Evolutionary conservation across 176 grass and related monocot genomes (phyloP).

Genomic region (Saccharum officinarum): DNA sequence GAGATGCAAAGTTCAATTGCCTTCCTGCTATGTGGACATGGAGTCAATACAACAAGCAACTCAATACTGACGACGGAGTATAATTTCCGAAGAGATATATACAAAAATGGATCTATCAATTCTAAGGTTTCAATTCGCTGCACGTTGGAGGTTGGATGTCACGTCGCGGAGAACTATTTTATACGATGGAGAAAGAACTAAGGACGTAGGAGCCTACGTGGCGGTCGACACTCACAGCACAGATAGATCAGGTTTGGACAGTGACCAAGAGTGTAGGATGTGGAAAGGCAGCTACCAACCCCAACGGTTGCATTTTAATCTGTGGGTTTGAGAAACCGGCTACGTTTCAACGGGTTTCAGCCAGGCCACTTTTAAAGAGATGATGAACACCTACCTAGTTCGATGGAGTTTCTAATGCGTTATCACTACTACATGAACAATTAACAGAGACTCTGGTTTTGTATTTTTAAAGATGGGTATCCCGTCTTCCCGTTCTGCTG

Average conservation of each 20-base stretch:
- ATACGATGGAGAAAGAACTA: not conserved
- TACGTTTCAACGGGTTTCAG: not conserved
- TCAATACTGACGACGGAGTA: not conserved
- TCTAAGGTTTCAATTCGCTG: slow-evolving; percentile 12
- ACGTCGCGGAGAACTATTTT: not conserved
- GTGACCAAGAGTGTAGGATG: not conserved
- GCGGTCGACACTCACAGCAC: not conserved
- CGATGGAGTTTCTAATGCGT: not conserved
- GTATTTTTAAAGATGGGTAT: no score
- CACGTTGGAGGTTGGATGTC: not conserved
- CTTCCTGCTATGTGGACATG: not conserved
- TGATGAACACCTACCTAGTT: not conserved
- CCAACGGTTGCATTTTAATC: not conserved
- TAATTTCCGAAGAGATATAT: not conserved
- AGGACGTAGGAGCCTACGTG: not conserved
- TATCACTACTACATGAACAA: no score
- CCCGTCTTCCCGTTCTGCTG: no score
- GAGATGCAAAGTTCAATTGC: not conserved
- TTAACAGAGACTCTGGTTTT: no score
- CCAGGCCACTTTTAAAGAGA: not conserved
- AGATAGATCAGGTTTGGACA: slow-evolving; percentile 8
- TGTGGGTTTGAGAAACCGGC: not conserved
- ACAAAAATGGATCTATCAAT: not conserved
- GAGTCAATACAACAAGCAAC: not conserved
- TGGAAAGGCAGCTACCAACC: slow-evolving; percentile 1